A percentile compares a stretch with the other conserved stretches of the same genome.
Conservation (phyloP, 2,329 filamentous ascomycete species). For the Lachnellula willkommii region DNA sequence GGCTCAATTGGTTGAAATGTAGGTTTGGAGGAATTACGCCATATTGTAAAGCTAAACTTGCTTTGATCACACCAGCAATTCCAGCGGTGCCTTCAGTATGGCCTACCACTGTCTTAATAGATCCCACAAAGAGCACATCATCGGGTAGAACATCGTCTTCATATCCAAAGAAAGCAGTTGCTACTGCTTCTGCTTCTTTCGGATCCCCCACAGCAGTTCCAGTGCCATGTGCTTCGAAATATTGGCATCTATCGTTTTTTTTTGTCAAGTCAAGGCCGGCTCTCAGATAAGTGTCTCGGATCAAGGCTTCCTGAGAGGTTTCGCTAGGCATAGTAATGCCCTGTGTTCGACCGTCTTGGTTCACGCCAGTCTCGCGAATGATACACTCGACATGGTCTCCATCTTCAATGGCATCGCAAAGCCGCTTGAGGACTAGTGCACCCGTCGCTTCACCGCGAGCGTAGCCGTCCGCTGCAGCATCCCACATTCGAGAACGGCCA, state of each 20-base stretch:
- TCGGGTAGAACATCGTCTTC: not conserved
- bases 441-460: constrained; percentile 48
- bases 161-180: constrained; percentile 1
- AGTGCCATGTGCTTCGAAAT: constrained; percentile 44
- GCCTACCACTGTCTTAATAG: constrained; percentile 23
- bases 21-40: constrained; percentile 27
- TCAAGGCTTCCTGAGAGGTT: constrained; percentile 39
- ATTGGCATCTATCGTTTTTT: constrained; percentile 38
- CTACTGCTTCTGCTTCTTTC: constrained; percentile 39
- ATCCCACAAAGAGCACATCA: constrained; percentile 6
- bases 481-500: constrained; percentile 37
- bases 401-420: constrained; percentile 46
- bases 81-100: constrained; percentile 26
- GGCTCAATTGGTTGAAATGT: constrained; percentile 31
- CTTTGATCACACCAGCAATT: constrained; percentile 27
- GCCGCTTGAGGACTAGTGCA: constrained; percentile 52
- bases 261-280: constrained; percentile 36
- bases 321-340: constrained; percentile 52
- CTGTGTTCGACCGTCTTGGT: constrained; percentile 43
- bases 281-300: constrained; percentile 39
- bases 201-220: constrained; percentile 39
- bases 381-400: constrained; percentile 53
- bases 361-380: constrained; percentile 42
- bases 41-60: constrained; percentile 23
- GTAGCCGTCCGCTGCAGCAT: constrained; percentile 19